Evolutionary conservation across 1,139 yeast species (phyloP), one percentile per base, ranked within the genome.

Genomic region (Pichia sp.): DNA sequence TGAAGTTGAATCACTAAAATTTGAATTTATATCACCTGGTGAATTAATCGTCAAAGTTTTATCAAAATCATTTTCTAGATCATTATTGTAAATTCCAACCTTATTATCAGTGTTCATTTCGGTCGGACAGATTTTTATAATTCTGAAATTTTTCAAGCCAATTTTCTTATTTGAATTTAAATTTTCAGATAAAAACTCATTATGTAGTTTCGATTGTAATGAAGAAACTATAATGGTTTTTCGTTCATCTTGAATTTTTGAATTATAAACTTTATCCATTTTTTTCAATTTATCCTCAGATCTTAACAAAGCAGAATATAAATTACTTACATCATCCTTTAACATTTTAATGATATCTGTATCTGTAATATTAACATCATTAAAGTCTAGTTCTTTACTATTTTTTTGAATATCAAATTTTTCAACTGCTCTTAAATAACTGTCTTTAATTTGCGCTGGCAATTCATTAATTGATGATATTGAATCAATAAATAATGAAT

Each of bases 321-420:
- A 45, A 9, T 33, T 30, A 38, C 48, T 51, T 6, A 60, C 56
- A 40, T 60, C 64, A 23, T 50, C 46, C 35, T 60, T 53, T 31
- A 56, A 51, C 30, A 59, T 26, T 11, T 52, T 52, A 32, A 59
- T 50, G 23, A 60, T 37, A n/a, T 60, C 56, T 29, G 55, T 55
- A 40, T 57, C 55, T 1, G 57, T 48, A 12, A 57, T 44, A 35
- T 47, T 45, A 2, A 57, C 56, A 10, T 41, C 45, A 23, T 37
- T 26, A 5, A 35, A 28, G 11, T 34, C 28, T 16, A 28, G 16
- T 20, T 16, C 36, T 29, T 39, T 32, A 22, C 24, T 16, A 12
- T 29, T 31, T n/a, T 29, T 33, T 25, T 44, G 30, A 3, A 25
- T 4, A 6, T 46, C 43, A 31, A 37, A 40, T 16, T 34, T 38